These are phyloP conservation scores for Alisma plantagoaquatica DNA, from an alignment of 106 monocot species.

Conservation along the genomic window DNA sequence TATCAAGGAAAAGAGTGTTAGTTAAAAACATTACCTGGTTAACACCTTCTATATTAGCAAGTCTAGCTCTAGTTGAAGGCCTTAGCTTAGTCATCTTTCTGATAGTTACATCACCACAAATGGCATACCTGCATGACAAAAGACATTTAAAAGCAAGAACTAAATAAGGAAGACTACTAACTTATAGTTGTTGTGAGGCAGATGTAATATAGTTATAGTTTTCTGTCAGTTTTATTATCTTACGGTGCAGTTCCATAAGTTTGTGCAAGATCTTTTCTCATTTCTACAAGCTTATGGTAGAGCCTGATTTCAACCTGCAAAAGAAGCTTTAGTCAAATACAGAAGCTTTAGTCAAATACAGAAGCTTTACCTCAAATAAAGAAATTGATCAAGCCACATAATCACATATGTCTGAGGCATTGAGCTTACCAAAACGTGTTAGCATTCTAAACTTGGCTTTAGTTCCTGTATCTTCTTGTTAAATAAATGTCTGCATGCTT, in stretches of 20 bases:
- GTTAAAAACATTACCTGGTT: too few species aligned
- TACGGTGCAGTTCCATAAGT: slow-evolving; percentile 89
- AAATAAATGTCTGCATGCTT: too few species aligned
- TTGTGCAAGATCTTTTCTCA: slow-evolving; percentile 75
- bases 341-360: too few species aligned
- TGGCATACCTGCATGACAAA: slow-evolving; percentile 60
- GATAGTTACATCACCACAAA: slow-evolving; percentile 94
- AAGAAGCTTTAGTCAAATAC: too few species aligned
- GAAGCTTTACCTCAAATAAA: too few species aligned
- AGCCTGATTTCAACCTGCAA: slow-evolving; percentile 63
- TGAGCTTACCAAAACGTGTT: background rate
- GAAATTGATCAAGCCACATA: background rate
- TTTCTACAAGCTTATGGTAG: slow-evolving; percentile 56
- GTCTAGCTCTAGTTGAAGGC: slow-evolving; percentile 72
- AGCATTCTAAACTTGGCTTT: too few species aligned
- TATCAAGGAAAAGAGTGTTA: too few species aligned
- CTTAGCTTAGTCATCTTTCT: slow-evolving; percentile 65
- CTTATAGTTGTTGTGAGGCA: too few species aligned
- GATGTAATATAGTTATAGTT: too few species aligned
- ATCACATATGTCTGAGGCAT: background rate
- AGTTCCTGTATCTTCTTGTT: too few species aligned
- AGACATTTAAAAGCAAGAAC: slow-evolving; percentile 3
- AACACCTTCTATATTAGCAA: slow-evolving; percentile 93
- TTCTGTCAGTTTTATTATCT: slow-evolving; percentile 9
- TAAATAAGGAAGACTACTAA: too few species aligned